Base-by-base conservation (phyloP, 2,329 filamentous ascomycete genomes). In the Sarocladium strictum region DNA sequence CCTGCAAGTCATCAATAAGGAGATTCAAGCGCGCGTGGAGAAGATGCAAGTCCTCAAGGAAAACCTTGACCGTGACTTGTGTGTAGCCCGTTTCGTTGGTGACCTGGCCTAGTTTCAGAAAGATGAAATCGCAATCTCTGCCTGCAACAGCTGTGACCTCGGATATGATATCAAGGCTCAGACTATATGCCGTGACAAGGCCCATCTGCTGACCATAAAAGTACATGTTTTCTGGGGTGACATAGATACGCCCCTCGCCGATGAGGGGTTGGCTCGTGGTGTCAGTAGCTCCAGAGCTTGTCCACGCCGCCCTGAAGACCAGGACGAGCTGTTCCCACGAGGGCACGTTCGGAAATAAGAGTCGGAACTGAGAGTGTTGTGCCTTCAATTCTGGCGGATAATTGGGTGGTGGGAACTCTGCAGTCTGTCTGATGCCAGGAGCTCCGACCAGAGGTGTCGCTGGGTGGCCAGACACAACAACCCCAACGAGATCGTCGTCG, bases 141-240 rank as follows among this genome's bases (percentile, higher is more conserved):
- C 94, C 94, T 12, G 90, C 87, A 2, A 90, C 90, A 35, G 89
- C 89, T 23, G 90, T 97, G 40, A 97, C 90, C 69, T 97, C 94
- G 9, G 84, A 84, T 55, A 99, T 90, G 49, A 81, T 84, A 54
- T 85, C 80, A 55, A 99, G 76, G 54, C 80, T 84, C 52, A 95
- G 83, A 15, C 83, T 83, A 52, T 91, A 93, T 1, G 93, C 89
- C 33, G 96, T 78, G 1, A 97, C 87, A 5, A 99, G 79, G 5
- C 94, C 94, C 67, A 97, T 85, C 65, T 97, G 89, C 64, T 97
- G 89, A 62, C 92, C 95, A 71, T 97, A 99, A 66, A 99, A 97
- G 69, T 96, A 97, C 67, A 99, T 85, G 59, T 92, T 88, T 58
- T 87, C 85, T 0, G 86, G 79, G 1, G 93, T 97, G 57, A 96